Evolutionary conservation across 495 filamentous ascomycete genomes (phyloP).

Genomic region (Acidiella bohemica): DNA sequence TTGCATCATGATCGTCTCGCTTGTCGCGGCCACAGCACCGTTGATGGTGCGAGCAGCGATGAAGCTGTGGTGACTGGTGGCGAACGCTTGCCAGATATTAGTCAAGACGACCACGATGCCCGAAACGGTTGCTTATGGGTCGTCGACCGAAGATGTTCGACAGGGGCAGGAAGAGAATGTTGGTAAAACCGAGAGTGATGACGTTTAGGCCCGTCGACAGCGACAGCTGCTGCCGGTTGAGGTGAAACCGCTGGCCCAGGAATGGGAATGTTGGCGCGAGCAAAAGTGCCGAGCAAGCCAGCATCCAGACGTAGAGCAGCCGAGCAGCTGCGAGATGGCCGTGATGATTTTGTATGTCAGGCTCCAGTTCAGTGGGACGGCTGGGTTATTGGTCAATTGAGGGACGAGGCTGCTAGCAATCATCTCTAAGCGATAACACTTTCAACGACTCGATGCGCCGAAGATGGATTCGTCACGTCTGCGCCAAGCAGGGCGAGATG

Average conservation of each 20-base stretch:
- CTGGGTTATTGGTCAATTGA: background rate
- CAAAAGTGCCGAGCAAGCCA: slow-evolving; percentile 42
- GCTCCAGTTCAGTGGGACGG: slow-evolving; percentile 6
- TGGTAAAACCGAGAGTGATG: slow-evolving; percentile 42
- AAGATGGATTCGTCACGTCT: no score
- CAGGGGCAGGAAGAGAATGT: slow-evolving; percentile 46
- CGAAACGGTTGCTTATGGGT: slow-evolving; percentile 39
- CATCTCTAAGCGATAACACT: no score
- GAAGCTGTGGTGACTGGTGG: slow-evolving; percentile 41
- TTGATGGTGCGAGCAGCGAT: slow-evolving; percentile 44
- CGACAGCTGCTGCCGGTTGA: slow-evolving; percentile 33
- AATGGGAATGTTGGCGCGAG: slow-evolving; percentile 40
- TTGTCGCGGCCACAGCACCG: slow-evolving; percentile 39
- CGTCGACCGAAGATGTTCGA: slow-evolving; percentile 40
- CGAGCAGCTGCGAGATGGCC: slow-evolving; percentile 17
- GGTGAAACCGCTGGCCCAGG: slow-evolving; percentile 39
- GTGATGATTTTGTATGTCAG: slow-evolving; percentile 4
- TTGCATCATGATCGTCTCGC: slow-evolving; percentile 42
- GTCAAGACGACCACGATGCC: slow-evolving; percentile 38
- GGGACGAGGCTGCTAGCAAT: no score
- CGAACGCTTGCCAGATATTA: slow-evolving; percentile 43
- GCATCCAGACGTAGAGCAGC: slow-evolving; percentile 37
- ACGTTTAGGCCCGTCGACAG: slow-evolving; percentile 41
- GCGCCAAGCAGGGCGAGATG: no score
- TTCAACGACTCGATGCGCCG: no score